phyloP scores from a whole-genome alignment of 441 rosid species.

The Melastoma candidum region DNA sequence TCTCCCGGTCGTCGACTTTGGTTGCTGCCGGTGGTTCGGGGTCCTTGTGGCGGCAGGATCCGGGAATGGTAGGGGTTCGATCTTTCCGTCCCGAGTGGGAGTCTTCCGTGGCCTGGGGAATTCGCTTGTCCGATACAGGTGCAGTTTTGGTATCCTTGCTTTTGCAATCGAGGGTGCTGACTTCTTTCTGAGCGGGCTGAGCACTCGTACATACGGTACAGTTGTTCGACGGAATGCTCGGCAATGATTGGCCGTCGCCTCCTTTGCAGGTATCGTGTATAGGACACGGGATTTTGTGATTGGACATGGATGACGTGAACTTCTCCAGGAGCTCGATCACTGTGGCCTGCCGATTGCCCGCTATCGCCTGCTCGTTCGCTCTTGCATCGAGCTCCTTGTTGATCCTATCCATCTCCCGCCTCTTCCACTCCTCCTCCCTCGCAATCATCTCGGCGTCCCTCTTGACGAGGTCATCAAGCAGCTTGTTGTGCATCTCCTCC shows the following conservation, averaged over 20 bases:
- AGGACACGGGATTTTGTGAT: too few relatives aligned
- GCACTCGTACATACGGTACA: too few relatives aligned
- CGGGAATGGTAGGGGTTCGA: conserved; percentile 26
- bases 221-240: too few relatives aligned
- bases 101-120: too few relatives aligned
- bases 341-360: conserved; percentile 40
- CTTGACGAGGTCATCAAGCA: conserved; percentile 59
- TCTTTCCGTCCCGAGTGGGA: too few relatives aligned
- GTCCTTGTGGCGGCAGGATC: conserved; percentile 12
- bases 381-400: conserved; percentile 56
- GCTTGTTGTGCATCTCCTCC: conserved; percentile 66
- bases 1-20: conserved; percentile 27
- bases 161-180: too few relatives aligned
- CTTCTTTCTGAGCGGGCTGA: too few relatives aligned
- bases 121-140: too few relatives aligned
- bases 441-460: conserved; percentile 59
- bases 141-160: too few relatives aligned
- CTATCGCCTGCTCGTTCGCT: conserved; percentile 55
- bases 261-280: too few relatives aligned
- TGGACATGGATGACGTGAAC: conserved; percentile 19
- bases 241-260: too few relatives aligned
- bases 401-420: conserved; percentile 55
- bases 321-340: conserved; percentile 54
- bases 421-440: conserved; percentile 80
- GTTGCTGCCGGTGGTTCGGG: conserved; percentile 11